phyloP scores from a whole-genome alignment of 257 asterid species.

The Verbascum thapsus region DNA sequence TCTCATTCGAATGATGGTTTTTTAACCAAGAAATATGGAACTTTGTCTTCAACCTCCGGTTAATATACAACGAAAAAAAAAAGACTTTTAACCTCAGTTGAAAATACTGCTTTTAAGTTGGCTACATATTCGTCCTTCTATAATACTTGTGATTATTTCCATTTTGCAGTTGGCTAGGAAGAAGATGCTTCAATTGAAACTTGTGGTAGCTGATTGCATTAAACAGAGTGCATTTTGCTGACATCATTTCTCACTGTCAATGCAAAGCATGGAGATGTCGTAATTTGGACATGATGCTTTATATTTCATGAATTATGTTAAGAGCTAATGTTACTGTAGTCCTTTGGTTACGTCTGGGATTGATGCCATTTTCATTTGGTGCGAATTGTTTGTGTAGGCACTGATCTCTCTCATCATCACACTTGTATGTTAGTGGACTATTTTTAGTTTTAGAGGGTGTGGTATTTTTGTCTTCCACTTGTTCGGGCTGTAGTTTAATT shows the following conservation, averaged over 20 bases:
- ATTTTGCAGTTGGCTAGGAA: slow-evolving; percentile 66
- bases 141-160: not conserved
- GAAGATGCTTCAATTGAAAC: slow-evolving; percentile 79
- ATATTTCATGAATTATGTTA: slow-evolving; percentile 18
- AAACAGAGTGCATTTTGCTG: slow-evolving; percentile 48
- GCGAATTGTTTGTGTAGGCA: slow-evolving; percentile 7
- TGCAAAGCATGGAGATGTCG: slow-evolving; percentile 11
- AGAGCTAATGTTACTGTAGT: slow-evolving; percentile 17
- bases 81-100: not conserved
- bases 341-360: slow-evolving; percentile 3
- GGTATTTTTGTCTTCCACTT: not conserved
- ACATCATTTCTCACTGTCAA: slow-evolving; percentile 26
- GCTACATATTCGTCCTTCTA: not conserved
- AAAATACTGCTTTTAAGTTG: not conserved
- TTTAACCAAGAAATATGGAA: slow-evolving; percentile 17
- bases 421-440: slow-evolving; percentile 1
- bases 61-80: not conserved
- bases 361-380: slow-evolving; percentile 5
- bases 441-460: not conserved
- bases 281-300: slow-evolving; percentile 5
- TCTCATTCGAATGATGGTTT: slow-evolving; percentile 10
- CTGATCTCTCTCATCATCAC: slow-evolving; percentile 1
- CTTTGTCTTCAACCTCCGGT: not conserved
- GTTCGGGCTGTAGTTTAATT: not conserved
- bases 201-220: slow-evolving; percentile 58